Evolutionary conservation across 2,329 filamentous ascomycete species (phyloP).

Genomic region (Pyrenochaeta sp.): DNA sequence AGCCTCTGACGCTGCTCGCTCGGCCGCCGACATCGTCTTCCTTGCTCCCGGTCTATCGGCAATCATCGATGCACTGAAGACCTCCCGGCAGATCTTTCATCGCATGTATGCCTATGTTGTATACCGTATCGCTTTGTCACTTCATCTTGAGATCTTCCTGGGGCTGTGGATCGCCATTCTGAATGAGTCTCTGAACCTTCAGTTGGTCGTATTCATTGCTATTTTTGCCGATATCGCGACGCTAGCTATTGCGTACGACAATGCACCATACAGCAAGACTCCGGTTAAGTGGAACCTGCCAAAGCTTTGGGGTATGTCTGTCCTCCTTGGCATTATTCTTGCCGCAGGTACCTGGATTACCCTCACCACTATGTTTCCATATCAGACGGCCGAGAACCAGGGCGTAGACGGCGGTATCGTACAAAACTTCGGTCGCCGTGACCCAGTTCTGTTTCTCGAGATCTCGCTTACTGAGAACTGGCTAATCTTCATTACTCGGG

Average conservation of each 20-base stretch:
- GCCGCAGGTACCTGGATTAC: conserved; percentile 88
- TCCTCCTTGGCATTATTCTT: conserved; percentile 81
- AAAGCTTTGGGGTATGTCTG: conserved; percentile 92
- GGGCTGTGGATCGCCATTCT: conserved; percentile 91
- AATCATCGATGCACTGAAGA: conserved; percentile 93
- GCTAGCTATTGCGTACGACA: conserved; percentile 91
- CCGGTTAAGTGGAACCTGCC: conserved; percentile 96
- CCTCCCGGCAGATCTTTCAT: conserved; percentile 93
- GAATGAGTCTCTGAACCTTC: conserved; percentile 83
- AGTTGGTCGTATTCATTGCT: conserved; percentile 91
- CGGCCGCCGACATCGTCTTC: conserved; percentile 93
- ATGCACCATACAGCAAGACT: conserved; percentile 83
- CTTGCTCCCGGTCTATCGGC: conserved; percentile 88
- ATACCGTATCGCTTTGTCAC: conserved; percentile 90
- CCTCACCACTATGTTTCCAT: conserved; percentile 80
- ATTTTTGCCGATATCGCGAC: conserved; percentile 95
- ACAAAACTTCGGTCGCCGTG: conserved; percentile 84
- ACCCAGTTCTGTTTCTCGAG: conserved; percentile 86
- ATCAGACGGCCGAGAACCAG: conserved; percentile 51
- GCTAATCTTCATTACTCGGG: conserved; percentile 95
- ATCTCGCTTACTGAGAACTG: conserved; percentile 93
- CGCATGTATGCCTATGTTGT: conserved; percentile 97
- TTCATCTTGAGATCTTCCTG: conserved; percentile 91
- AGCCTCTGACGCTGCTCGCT: conserved; percentile 88
- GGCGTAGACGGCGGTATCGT: conserved; percentile 81